Percentiles rank a stretch among this genome's conserved stretches.
These are phyloP conservation scores for Xylaria sp. DNA, from an alignment of 495 filamentous ascomycete genomes.

Conservation along the genomic window DNA sequence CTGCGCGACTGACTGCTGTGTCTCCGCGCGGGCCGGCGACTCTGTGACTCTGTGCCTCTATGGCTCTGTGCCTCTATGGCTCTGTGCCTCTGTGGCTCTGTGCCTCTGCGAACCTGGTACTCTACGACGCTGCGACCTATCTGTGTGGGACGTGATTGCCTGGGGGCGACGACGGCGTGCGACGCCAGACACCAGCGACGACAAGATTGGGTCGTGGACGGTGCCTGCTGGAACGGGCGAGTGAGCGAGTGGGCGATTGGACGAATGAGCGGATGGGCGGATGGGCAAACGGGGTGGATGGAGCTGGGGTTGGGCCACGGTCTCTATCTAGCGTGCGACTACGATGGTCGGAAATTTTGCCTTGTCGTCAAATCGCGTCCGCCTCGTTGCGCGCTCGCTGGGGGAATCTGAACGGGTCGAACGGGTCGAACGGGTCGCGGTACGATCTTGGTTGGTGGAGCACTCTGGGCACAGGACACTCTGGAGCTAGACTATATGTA, in stretches of 20 bases:
- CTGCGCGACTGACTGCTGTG: slow-evolving; percentile 19
- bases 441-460: slow-evolving; percentile 24
- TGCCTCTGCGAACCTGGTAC: too few relatives aligned
- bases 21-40: neutral
- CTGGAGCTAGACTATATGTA: neutral
- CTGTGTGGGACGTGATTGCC: slow-evolving; percentile 31
- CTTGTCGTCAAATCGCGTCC: slow-evolving; percentile 23
- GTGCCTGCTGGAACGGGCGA: neutral
- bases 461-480: slow-evolving; percentile 10
- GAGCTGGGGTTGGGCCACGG: slow-evolving; percentile 22
- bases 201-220: slow-evolving; percentile 15
- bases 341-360: slow-evolving; percentile 21
- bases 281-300: neutral
- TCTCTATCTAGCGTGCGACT: slow-evolving; percentile 25
- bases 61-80: slow-evolving; percentile 1
- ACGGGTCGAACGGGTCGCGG: slow-evolving; percentile 14
- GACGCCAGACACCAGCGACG: slow-evolving; percentile 27
- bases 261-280: too few relatives aligned
- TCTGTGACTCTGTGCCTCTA: slow-evolving; percentile 8
- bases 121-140: slow-evolving; percentile 19
- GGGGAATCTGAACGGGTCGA: too few relatives aligned
- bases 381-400: slow-evolving; percentile 11
- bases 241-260: too few relatives aligned
- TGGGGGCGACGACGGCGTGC: slow-evolving; percentile 20
- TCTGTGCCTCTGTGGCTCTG: slow-evolving; percentile 14